Base-by-base conservation (phyloP, 495 filamentous ascomycete genomes). In the Lophiotrema nucula region DNA sequence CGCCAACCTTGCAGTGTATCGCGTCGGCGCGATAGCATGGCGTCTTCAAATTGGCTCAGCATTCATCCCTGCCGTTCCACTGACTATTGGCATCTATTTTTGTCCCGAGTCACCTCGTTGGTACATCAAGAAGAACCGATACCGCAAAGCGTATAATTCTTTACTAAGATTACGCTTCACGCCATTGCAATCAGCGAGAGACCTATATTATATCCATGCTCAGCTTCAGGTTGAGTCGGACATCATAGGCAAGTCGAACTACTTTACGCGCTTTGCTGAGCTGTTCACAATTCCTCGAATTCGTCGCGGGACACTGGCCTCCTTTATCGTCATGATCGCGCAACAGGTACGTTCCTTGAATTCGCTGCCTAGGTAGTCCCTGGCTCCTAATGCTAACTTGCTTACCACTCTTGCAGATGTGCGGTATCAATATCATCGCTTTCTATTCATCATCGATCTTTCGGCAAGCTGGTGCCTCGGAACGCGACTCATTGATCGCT, bases 1-100 rank as follows among this genome's bases (percentile, higher is more conserved):
- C 46, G 81, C 88, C 33, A 91, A 92, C 61, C 72, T 95, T 22
- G 82, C 81, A 1, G 83, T 92, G 21, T 72, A 75, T 42, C 66
- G 81, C 22, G 70, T 76, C 10, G 79, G 77, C 8, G 48, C 57
- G 11, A 80, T 86, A 53, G 75, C 87, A 49, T 92, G 89, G 89
- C 77, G 89, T 31, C 76, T 92, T 37, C 88, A 91, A 76, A 66
- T 95, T 13, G 88, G 86, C 3, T 89, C 87, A 24, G 86, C 89
- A 4, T 88, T 88, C 64, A 82, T 92, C 63, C 88, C 88, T 1
- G 84, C 87, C 2, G 75, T 92, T 0, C 87, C 86, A 2, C 73
- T 90, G 2, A 19, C 85, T 1, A 23, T 81, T 19, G 79, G 85
- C 24, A 81, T 90, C 56, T 90, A 79, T 67, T 79, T 88, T 57